Evolutionary conservation across 352 stramenopile species (phyloP).

Genomic region (Peronospora belbahrii): DNA sequence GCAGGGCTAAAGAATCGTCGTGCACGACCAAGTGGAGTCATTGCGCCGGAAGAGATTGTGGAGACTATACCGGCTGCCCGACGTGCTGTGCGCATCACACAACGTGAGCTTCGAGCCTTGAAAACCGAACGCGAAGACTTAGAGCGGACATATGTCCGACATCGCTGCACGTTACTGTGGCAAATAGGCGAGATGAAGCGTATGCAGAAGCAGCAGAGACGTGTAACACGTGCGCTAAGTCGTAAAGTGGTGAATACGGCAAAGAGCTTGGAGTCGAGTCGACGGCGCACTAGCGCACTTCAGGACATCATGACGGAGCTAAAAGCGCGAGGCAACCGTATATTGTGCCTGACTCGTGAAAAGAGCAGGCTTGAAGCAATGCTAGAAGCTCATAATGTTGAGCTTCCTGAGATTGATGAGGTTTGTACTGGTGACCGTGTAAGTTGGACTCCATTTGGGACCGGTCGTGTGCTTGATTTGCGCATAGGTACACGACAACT

Average conservation of each 20-base stretch:
- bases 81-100: conserved; percentile 65
- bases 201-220: conserved; percentile 65
- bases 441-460: conserved; percentile 31
- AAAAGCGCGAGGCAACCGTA: conserved; percentile 40
- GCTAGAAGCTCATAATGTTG: conserved; percentile 31
- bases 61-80: conserved; percentile 56
- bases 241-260: conserved; percentile 42
- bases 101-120: conserved; percentile 58
- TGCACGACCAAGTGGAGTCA: conserved; percentile 33
- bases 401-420: conserved; percentile 51
- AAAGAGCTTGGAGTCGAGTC: conserved; percentile 55
- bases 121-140: conserved; percentile 69
- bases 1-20: conserved; percentile 32
- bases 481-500: conserved; percentile 37
- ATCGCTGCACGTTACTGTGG: conserved; percentile 54
- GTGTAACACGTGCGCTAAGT: conserved; percentile 38
- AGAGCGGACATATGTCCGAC: conserved; percentile 62
- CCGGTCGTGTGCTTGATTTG: conserved; percentile 33
- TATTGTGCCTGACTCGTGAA: conserved; percentile 55
- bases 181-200: conserved; percentile 60
- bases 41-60: conserved; percentile 68
- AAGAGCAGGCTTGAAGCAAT: conserved; percentile 53
- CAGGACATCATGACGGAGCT: conserved; percentile 81
- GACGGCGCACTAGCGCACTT: conserved; percentile 57
- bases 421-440: conserved; percentile 59